Evolutionary conservation across 2,329 filamentous ascomycete species (phyloP), one percentile per base, ranked within the genome.

Genomic region (Botrytis hyacinthi): DNA sequence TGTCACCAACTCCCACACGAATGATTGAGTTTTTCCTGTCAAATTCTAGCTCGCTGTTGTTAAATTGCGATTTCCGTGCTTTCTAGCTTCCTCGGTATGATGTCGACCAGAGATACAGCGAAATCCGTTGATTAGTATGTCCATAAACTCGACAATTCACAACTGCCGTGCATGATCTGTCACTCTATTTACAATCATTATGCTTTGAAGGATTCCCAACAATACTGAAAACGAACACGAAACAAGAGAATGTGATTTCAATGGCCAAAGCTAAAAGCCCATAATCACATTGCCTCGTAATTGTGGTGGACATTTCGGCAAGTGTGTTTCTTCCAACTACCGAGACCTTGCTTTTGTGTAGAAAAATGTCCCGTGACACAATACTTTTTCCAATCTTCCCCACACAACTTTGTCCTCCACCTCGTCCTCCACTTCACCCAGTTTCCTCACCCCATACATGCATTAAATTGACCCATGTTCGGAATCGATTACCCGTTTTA

Each of bases 301-400:
- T 42, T 29, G 10, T 2, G 37, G 10, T 32, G 48, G 18, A 59
- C 18, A 26, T 69, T 44, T 57, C 66, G 66, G 66, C 66, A 69
- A 69, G n/a, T 69, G 37, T 32, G 26, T 16, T 20, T 42, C 26
- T 32, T 57, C 26, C 48, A 69, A 69, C 66, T 69, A 42, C 66
- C 66, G 66, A 69, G 42, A 9, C 3, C 16, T 42, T 69, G 26
- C 16, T 67, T 37, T 40, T n/a, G 65, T 51, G n/a, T 48, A 7
- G 46, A 9, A 46, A 63, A n/a, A 44, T 10, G 40, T 44, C 61
- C 61, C 40, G 40, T 42, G 62, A 65, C 20, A 65, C 18, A 65
- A 3, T 18, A n/a, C 29, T 46, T 48, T 48, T 16, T 12, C 32
- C 22, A 48, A 35, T 26, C 29, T 66, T 48, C 62, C 62, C 62